Conservation (phyloP, 345 rosid species). For the Brassica rapa region DNA sequence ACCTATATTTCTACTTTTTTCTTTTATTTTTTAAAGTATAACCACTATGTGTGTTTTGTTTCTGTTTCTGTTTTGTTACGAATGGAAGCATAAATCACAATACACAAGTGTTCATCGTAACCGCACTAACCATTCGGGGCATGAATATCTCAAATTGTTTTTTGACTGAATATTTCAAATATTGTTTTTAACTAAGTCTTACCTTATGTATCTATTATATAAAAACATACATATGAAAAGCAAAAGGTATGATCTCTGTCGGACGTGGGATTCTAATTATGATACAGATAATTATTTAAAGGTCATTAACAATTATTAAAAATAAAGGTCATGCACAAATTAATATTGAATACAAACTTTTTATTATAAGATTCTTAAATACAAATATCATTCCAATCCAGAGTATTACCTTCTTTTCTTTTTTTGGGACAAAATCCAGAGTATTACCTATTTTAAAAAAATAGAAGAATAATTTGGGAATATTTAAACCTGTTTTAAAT, state of each 20-base stretch:
- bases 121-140: no score
- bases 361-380: not conserved
- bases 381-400: not conserved
- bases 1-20: no score
- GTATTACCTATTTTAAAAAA: not conserved
- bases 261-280: not conserved
- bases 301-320: not conserved
- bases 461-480: conserved; percentile 16
- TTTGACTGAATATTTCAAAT: no score
- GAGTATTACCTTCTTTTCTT: not conserved
- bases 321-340: not conserved
- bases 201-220: no score
- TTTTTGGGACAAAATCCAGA: not conserved
- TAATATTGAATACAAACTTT: not conserved
- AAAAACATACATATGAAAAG: no score
- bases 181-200: no score
- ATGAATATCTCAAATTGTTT: no score
- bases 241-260: not conserved
- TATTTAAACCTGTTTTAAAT: conserved; percentile 1
- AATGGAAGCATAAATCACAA: no score
- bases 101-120: no score
- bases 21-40: no score
- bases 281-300: not conserved
- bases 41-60: no score
- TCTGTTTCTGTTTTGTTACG: no score